Base-by-base conservation (phyloP, 352 stramenopile genomes). In the Phytopythium kandeliae region DNA sequence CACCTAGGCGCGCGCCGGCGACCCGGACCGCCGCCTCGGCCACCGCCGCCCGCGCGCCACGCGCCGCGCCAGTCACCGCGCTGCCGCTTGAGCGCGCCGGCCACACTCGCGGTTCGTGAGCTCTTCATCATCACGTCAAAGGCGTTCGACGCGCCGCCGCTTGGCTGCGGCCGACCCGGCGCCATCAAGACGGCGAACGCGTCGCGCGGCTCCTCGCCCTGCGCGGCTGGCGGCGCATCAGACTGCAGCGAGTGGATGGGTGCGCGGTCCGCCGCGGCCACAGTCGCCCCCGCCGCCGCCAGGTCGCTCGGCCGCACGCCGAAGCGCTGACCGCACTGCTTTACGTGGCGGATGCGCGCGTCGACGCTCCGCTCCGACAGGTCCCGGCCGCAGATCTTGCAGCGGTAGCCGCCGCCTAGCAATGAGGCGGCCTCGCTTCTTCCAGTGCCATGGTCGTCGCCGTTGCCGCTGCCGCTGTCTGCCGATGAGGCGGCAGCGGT, bases 81-180 rank as follows among this genome's bases (percentile, higher is more conserved):
- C 10, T 65, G 68, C 22, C 64, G 60, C 13, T 60, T 54, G 26
- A 37, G 19, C n/a, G 54, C 60, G 30, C 70, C 64, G 15, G 69
- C 52, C 15, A 90, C 69, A 0, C 77, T 61, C 22, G 68, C 64
- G 0, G 79, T 89, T 58, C 79, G 78, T 35, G 79, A 82, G 50
- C 77, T 78, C 36, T 87, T 80, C 84, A 94, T 94, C 34, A 92
- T 48, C 22, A 92, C 62, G 16, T 94, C 78, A 49, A 94, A 94
- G 7, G 85, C 81, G 46, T 89, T 91, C 11, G 72, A 74, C n/a
- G n/a, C n/a, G n/a, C n/a, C n/a, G n/a, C n/a, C n/a, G n/a, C n/a
- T n/a, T n/a, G n/a, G n/a, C n/a, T n/a, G n/a, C n/a, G n/a, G 40
- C 26, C 19, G 67, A 57, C 12, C 51, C 33, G 63, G 45, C 13